phyloP scores from a whole-genome alignment of 2,329 filamentous ascomycete genomes.

The Teratosphaeria nubilosa region DNA sequence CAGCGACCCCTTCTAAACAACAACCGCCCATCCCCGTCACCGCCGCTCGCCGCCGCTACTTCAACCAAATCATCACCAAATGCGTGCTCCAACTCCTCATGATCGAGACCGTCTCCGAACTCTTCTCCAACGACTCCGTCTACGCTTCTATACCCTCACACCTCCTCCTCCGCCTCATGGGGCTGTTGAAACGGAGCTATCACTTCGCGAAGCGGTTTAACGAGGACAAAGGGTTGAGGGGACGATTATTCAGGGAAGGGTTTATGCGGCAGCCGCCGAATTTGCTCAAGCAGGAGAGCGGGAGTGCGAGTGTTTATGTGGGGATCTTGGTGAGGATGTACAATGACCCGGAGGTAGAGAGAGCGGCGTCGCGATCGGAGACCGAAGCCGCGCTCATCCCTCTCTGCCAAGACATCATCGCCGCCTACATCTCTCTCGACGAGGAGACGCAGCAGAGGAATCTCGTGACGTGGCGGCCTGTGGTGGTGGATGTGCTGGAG shows the following conservation, averaged over 20 bases:
- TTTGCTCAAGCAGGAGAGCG: constrained; percentile 90
- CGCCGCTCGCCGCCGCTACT: constrained; percentile 83
- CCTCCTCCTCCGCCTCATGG: constrained; percentile 87
- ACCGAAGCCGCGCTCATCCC: constrained; percentile 90
- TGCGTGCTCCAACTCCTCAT: constrained; percentile 96
- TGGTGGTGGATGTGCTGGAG: constrained; percentile 93
- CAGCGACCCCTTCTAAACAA: constrained; percentile 53
- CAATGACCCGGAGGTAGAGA: constrained; percentile 74
- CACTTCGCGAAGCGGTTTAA: constrained; percentile 97
- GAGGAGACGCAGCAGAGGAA: constrained; percentile 96
- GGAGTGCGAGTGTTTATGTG: constrained; percentile 87
- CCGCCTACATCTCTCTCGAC: constrained; percentile 73
- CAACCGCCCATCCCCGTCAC: constrained; percentile 89
- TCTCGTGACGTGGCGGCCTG: constrained; percentile 91
- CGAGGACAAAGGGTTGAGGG: constrained; percentile 88
- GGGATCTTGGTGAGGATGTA: constrained; percentile 97
- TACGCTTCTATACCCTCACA: constrained; percentile 85
- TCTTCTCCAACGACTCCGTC: constrained; percentile 94
- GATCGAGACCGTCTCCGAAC: constrained; percentile 98
- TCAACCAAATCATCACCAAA: constrained; percentile 98
- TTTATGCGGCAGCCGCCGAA: constrained; percentile 99
- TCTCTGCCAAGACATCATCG: constrained; percentile 88
- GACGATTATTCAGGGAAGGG: constrained; percentile 89
- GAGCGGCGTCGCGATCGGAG: constrained; percentile 65
- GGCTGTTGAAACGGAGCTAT: constrained; percentile 87